Percentiles rank a stretch among this genome's conserved stretches.
Evolutionary conservation across 495 filamentous ascomycete genomes (phyloP).

Genomic region (Apiosordaria backusii): DNA sequence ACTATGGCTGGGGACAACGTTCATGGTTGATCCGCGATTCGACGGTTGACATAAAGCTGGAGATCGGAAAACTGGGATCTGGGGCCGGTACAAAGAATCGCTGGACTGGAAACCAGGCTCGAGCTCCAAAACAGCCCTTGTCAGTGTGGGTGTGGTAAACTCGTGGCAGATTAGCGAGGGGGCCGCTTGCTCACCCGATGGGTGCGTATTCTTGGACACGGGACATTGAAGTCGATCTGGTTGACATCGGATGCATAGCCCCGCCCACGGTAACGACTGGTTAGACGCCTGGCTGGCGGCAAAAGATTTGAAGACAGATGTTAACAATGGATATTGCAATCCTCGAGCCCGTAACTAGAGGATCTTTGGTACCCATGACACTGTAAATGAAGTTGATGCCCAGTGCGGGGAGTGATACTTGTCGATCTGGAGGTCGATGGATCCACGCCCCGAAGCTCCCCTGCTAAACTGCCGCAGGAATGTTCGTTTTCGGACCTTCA

Average conservation of each 20-base stretch:
- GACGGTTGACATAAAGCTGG: conserved; percentile 14
- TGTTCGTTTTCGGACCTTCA: background rate
- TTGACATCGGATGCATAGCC: conserved; percentile 18
- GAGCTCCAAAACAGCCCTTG: conserved; percentile 16
- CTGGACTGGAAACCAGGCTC: conserved; percentile 21
- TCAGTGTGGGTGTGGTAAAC: conserved; percentile 20
- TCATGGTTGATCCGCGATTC: conserved; percentile 30
- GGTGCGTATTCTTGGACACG: conserved; percentile 23
- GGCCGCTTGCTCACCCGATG: conserved; percentile 20
- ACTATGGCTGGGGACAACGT: conserved; percentile 14
- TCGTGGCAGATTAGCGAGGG: conserved; percentile 30
- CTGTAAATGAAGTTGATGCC: conserved; percentile 9
- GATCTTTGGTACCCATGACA: conserved; percentile 20
- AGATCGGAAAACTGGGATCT: conserved; percentile 13
- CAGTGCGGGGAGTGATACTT: conserved; percentile 3
- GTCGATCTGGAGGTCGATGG: conserved; percentile 3
- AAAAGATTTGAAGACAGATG: background rate
- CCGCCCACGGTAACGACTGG: background rate
- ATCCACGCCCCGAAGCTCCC: background rate
- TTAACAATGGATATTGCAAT: background rate
- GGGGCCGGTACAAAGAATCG: background rate
- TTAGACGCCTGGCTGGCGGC: background rate
- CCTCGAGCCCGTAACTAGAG: conserved; percentile 16
- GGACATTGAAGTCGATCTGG: conserved; percentile 26
- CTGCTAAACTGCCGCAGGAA: background rate